Conservation (phyloP, 176 grass and related monocot genomes). For the Eremochloa ophiuroides region DNA sequence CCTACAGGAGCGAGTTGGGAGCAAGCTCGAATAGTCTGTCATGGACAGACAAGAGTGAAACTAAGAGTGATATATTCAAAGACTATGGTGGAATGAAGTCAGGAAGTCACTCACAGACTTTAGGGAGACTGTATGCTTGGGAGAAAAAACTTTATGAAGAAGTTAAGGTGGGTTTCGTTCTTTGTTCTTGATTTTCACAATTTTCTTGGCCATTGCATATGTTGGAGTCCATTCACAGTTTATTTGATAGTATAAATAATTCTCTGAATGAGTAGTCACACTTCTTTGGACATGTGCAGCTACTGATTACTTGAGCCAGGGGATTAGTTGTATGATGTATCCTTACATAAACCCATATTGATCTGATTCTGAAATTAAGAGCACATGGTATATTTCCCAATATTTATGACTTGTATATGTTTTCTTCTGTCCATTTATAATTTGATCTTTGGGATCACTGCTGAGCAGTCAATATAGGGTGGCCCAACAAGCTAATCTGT, state of each 20-base stretch:
- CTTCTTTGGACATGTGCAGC: neutral
- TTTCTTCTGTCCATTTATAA: neutral
- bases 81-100: constrained; percentile 78
- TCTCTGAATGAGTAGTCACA: neutral
- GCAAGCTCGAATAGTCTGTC: constrained; percentile 60
- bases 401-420: neutral
- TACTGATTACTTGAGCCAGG: neutral
- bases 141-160: constrained; percentile 97
- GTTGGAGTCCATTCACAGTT: neutral
- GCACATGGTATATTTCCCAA: neutral
- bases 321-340: neutral
- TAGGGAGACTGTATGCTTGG: constrained; percentile 90
- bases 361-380: neutral
- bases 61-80: constrained; percentile 63
- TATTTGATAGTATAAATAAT: neutral
- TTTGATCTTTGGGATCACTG: neutral
- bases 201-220: neutral
- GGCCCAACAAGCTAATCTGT: neutral
- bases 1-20: constrained; percentile 59
- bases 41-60: constrained; percentile 73
- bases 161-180: constrained; percentile 69
- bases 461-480: neutral
- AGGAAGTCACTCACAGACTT: constrained; percentile 87
- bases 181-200: neutral
- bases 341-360: neutral